A percentile compares a stretch with the other conserved stretches of the same genome.
Conservation (phyloP, 306 rosid species). For the Vachellia collinsii region DNA sequence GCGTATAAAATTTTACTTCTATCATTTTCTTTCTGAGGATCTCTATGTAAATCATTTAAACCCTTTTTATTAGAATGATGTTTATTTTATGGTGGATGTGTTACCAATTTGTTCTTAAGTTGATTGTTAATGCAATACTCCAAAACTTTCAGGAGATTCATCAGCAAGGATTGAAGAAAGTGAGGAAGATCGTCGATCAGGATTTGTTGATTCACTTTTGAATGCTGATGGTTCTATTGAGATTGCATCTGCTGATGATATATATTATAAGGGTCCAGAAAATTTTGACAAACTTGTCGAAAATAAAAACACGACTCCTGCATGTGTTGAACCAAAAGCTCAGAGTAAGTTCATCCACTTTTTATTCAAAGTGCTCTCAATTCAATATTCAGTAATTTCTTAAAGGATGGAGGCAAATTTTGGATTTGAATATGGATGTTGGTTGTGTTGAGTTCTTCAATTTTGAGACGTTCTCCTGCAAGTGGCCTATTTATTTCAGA, state of each 20-base stretch:
- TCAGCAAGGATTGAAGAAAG: slow-evolving; percentile 64
- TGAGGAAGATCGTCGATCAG: slow-evolving; percentile 76
- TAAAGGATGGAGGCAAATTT: not conserved
- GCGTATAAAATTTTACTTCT: slow-evolving; percentile 14
- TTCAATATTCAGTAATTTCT: slow-evolving; percentile 5
- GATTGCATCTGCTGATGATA: slow-evolving; percentile 46
- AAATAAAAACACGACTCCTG: slow-evolving; percentile 43
- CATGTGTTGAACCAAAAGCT: slow-evolving; percentile 43
- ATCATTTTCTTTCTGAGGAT: slow-evolving; percentile 16
- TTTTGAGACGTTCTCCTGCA: slow-evolving; percentile 1
- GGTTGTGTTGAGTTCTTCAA: not conserved
- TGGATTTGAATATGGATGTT: not conserved
- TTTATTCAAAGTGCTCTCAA: slow-evolving; percentile 25
- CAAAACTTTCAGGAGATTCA: slow-evolving; percentile 67
- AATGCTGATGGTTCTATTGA: slow-evolving; percentile 54
- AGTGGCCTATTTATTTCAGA: not conserved
- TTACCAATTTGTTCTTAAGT: slow-evolving; percentile 29
- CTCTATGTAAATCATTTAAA: slow-evolving; percentile 23
- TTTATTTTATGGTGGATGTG: not conserved
- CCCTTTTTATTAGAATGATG: slow-evolving; percentile 10
- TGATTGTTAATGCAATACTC: slow-evolving; percentile 17
- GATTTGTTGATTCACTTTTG: slow-evolving; percentile 82
- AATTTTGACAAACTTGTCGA: slow-evolving; percentile 42
- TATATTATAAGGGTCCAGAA: slow-evolving; percentile 39
- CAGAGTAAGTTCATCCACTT: slow-evolving; percentile 56